Evolutionary conservation across 2,329 filamentous ascomycete species (phyloP).

Genomic region (Cladosporium cucumerinum): DNA sequence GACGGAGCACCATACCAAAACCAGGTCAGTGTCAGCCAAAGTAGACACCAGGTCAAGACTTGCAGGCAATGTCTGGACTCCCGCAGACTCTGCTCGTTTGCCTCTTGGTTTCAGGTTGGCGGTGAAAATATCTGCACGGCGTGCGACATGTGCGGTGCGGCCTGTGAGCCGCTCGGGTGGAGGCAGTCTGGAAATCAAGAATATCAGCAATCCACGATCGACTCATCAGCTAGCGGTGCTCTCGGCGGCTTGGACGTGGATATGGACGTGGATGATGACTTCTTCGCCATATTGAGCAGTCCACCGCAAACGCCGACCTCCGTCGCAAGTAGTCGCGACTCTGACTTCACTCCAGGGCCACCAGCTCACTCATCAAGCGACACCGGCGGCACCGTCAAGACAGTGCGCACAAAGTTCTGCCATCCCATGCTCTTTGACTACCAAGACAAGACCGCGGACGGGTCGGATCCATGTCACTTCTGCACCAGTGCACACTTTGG

Average conservation of each 20-base stretch:
- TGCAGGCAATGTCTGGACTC: slow-evolving; percentile 19
- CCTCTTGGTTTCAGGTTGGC: slow-evolving; percentile 13
- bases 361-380: neutral
- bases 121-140: slow-evolving; percentile 18
- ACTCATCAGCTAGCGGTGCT: neutral
- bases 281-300: neutral
- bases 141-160: slow-evolving; percentile 7
- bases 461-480: slow-evolving; percentile 38
- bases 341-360: neutral
- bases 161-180: slow-evolving; percentile 15
- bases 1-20: slow-evolving; percentile 21
- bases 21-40: slow-evolving; percentile 14
- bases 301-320: neutral
- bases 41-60: neutral
- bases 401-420: slow-evolving; percentile 38
- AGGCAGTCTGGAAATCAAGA: neutral
- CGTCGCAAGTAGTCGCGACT: neutral
- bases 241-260: neutral
- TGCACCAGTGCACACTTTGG: slow-evolving; percentile 38
- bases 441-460: slow-evolving; percentile 20
- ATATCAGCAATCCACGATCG: neutral
- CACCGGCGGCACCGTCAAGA: slow-evolving; percentile 15
- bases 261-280: neutral
- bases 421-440: slow-evolving; percentile 42
- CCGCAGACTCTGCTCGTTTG: slow-evolving; percentile 23